A percentile compares a stretch with the other conserved stretches of the same genome.
phyloP scores from a whole-genome alignment of 192 early-diverging fungal species.

The Phlyctochytrium arcticum region DNA sequence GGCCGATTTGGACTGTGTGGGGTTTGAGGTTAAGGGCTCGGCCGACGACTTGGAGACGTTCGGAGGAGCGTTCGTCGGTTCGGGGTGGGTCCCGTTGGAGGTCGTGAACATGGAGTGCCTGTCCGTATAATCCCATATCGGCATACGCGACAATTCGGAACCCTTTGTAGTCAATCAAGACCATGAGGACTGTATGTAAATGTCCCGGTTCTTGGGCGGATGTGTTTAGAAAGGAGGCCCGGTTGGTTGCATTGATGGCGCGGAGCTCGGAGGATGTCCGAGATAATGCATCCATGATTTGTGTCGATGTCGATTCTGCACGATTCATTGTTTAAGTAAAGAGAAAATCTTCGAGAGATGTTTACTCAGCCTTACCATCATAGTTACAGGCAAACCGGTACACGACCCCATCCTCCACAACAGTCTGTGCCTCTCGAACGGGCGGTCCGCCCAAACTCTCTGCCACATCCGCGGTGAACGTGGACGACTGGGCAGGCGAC shows the following conservation, averaged over 20 bases:
- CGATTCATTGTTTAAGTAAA: background rate
- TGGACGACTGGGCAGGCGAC: slow-evolving; percentile 7
- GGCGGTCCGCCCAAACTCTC: background rate
- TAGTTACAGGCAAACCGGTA: slow-evolving; percentile 46
- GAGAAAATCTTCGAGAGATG: background rate
- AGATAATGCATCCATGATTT: slow-evolving; percentile 28
- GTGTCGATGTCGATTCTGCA: slow-evolving; percentile 30
- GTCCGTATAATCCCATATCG: slow-evolving; percentile 36
- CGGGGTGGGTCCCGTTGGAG: slow-evolving; percentile 18
- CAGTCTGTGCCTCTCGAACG: background rate
- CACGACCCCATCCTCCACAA: slow-evolving; percentile 40
- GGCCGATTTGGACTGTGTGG: slow-evolving; percentile 46
- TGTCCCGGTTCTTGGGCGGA: slow-evolving; percentile 16
- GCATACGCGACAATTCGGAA: slow-evolving; percentile 52
- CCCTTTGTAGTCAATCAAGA: slow-evolving; percentile 55
- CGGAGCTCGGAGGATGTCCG: slow-evolving; percentile 41
- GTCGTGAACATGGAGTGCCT: slow-evolving; percentile 3
- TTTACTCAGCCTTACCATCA: slow-evolving; percentile 24
- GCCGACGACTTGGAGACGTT: slow-evolving; percentile 28
- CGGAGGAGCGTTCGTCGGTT: slow-evolving; percentile 37
- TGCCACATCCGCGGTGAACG: background rate
- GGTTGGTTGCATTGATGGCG: slow-evolving; percentile 37
- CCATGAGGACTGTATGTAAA: slow-evolving; percentile 46
- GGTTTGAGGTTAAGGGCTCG: slow-evolving; percentile 38
- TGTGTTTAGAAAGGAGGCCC: slow-evolving; percentile 17